These are phyloP conservation scores for Nowakowskiella sp. DNA, from an alignment of 192 early-diverging fungal species.

Conservation along the genomic window DNA sequence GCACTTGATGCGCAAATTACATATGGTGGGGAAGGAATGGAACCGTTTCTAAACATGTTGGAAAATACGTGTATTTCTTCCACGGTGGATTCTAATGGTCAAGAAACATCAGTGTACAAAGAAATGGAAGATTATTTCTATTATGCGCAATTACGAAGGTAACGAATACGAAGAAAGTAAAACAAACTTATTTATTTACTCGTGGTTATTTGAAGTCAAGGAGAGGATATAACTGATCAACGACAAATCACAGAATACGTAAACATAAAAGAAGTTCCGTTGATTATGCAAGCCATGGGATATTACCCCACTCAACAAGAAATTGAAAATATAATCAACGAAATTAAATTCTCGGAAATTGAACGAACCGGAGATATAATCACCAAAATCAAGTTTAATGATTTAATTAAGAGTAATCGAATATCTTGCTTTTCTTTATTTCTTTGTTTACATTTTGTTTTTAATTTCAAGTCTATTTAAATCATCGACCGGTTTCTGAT, in stretches of 20 bases:
- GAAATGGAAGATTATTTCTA: constrained; percentile 64
- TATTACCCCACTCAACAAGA: constrained; percentile 45
- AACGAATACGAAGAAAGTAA: background rate
- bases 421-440: background rate
- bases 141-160: constrained; percentile 50
- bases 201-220: constrained; percentile 35
- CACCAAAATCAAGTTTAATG: constrained; percentile 35
- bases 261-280: constrained; percentile 30
- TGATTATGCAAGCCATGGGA: constrained; percentile 55
- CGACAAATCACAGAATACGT: constrained; percentile 37
- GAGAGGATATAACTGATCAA: constrained; percentile 34
- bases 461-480: constrained; percentile 38
- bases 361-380: constrained; percentile 21
- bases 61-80: constrained; percentile 17
- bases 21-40: constrained; percentile 32
- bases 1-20: constrained; percentile 33
- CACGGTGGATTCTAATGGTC: constrained; percentile 8
- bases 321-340: constrained; percentile 53
- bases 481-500: constrained; percentile 41
- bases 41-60: constrained; percentile 48
- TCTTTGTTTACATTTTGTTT: constrained; percentile 1
- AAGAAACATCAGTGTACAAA: constrained; percentile 32
- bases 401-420: constrained; percentile 41
- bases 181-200: too few species aligned
- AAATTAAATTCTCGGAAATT: constrained; percentile 40